Evolutionary conservation across 768 basidiomycete genomes (phyloP), one percentile per base, ranked within the genome.

Genomic region (Naganishia vishniacii): DNA sequence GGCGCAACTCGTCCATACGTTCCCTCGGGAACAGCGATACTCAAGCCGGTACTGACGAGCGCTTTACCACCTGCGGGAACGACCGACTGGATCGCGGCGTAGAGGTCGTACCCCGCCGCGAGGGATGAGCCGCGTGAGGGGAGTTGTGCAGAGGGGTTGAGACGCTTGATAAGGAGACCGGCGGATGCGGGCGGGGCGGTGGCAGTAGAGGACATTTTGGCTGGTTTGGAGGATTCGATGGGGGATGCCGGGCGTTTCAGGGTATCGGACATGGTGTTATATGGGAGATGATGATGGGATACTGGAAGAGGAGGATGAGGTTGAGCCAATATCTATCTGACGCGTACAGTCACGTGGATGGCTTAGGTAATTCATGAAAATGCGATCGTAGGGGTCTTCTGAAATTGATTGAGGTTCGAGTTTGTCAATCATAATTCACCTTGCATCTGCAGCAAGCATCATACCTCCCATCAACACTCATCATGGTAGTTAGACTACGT

Each of bases 1-100:
- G 95, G 95, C 2, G 95, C 95, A 64, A 99, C 87, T 60, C 95
- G 90, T 67, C 94, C 95, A 73, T 99, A 98, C 3, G 91, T 92
- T 2, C 92, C 95, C 45, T 80, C 79, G 0, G 95, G 95, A 1
- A 99, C 90, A 23, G 92, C 93, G 65, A 99, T 86, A 26, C 91
- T 92, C 59, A 98, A 80, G 68, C 92, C 90, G 16, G 91, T 91
- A 74, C 93, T 87, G 41, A 99, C 78, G 40, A 98, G 80, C 4
- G 91, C 94, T 77, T 94, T 95, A 59, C 92, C 94, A 59, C 81
- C 85, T 1, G 92, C 91, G 13, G 93, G 91, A 18, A 98, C 84
- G 8, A 81, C 77, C 73, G 89, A 91, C 62, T 81, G 81, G 75
- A 94, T 92, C 0, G 93, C 91, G 75, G 88, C 88, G 79, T 91